phyloP scores from a whole-genome alignment of 1,284 basidiomycete species.

The Pterula multifida region DNA sequence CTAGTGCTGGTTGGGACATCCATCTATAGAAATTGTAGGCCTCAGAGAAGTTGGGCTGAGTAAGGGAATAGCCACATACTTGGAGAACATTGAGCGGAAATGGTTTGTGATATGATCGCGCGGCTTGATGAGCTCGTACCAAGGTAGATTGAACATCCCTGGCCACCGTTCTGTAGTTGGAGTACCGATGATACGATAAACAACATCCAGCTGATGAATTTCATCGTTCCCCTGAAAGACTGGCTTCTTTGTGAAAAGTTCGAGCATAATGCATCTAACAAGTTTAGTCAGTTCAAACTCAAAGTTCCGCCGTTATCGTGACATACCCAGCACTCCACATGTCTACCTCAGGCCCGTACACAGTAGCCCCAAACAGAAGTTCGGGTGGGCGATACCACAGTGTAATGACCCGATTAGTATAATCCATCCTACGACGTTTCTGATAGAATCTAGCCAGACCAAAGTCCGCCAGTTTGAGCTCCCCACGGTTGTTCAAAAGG shows the following conservation, averaged over 20 bases:
- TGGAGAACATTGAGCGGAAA: slow-evolving; percentile 71
- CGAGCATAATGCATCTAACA: slow-evolving; percentile 93
- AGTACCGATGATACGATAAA: slow-evolving; percentile 87
- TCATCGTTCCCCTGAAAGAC: slow-evolving; percentile 96
- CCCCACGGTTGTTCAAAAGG: slow-evolving; percentile 84
- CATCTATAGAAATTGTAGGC: slow-evolving; percentile 34
- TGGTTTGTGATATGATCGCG: slow-evolving; percentile 58
- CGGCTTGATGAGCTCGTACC: slow-evolving; percentile 97
- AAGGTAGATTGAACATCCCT: slow-evolving; percentile 74
- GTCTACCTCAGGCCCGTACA: slow-evolving; percentile 97
- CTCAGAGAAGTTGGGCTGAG: not conserved
- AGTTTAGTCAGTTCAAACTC: not conserved
- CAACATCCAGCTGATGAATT: slow-evolving; percentile 90
- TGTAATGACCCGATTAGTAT: slow-evolving; percentile 98
- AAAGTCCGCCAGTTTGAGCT: slow-evolving; percentile 95
- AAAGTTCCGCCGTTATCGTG: slow-evolving; percentile 8
- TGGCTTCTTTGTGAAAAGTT: slow-evolving; percentile 90
- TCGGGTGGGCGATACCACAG: slow-evolving; percentile 99
- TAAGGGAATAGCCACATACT: slow-evolving; percentile 31
- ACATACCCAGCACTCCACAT: slow-evolving; percentile 98
- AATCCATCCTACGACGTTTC: slow-evolving; percentile 82
- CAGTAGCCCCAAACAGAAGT: slow-evolving; percentile 88
- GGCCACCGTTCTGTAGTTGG: slow-evolving; percentile 81
- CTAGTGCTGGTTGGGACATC: slow-evolving; percentile 73
- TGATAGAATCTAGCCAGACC: slow-evolving; percentile 96